phyloP scores from a whole-genome alignment of 768 basidiomycete species.

The Cystofilobasidium capitatum region DNA sequence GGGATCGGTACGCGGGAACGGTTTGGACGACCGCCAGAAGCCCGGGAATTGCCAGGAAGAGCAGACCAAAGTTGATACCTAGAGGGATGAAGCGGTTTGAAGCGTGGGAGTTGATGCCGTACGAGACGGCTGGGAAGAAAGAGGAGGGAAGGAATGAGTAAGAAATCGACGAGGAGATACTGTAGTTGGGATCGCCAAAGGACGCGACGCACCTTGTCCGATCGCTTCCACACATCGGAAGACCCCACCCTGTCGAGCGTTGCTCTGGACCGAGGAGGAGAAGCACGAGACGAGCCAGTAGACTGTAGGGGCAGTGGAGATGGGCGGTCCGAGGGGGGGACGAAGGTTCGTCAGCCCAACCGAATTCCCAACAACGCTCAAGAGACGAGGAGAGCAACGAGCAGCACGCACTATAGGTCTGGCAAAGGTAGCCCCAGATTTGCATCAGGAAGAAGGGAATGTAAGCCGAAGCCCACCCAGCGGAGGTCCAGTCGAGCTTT shows the following conservation, averaged over 20 bases:
- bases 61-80: background rate
- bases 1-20: background rate
- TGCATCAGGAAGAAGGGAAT: constrained; percentile 2
- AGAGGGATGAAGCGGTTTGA: background rate
- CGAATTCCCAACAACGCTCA: background rate
- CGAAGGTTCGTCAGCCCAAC: no score
- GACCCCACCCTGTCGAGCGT: constrained; percentile 3
- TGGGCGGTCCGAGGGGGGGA: no score
- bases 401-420: background rate
- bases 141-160: background rate
- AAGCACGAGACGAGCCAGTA: constrained; percentile 6
- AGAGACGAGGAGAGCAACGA: background rate
- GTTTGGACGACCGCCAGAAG: background rate
- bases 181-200: no score
- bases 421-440: constrained; percentile 3
- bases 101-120: background rate
- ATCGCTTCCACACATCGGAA: constrained; percentile 5
- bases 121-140: background rate
- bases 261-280: constrained; percentile 5
- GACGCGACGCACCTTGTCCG: no score
- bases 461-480: background rate
- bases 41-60: background rate
- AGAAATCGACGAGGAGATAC: no score
- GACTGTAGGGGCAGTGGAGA: background rate
- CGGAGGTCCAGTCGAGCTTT: constrained; percentile 5